Evolutionary conservation across 2,329 filamentous ascomycete species (phyloP), one percentile per base, ranked within the genome.

Genomic region (Curvularia spicifera): DNA sequence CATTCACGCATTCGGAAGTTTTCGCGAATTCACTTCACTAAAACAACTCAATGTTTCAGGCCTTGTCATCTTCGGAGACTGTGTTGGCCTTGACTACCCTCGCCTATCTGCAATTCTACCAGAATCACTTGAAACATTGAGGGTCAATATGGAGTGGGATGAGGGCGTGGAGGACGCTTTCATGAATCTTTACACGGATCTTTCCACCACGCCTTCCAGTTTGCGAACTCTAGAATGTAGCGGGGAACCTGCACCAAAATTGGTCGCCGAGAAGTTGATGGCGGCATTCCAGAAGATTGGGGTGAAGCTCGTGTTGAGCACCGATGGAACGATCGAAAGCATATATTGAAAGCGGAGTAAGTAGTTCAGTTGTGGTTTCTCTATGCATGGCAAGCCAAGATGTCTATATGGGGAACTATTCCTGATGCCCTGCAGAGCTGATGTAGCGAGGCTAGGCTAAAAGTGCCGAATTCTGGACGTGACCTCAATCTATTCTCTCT

Each of bases 21-120:
- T 29, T 6, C 33, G 35, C 31, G 9, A 39, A 20, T 28, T 50
- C 15, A 28, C 22, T 39, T 24, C 24, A 15, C 35, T 50, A 26
- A 40, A 50, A 13, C 47, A 50, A 18, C 33, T 50, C 47, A 39
- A 40, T 6, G 24, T 50, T 5, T 50, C 35, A n/a, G 47, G 24
- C 18, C 33, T 28, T 22, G 22, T 50, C 15, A 22, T 29, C 9
- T 28, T 39, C n/a, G 24, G 47, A 29, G 24, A 29, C 7, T 50
- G 22, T 12, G 5, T 26, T 18, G 47, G 6, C 10, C 22, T 13
- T 13, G 47, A 13, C 24, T 50, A 50, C 35, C 33, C 33, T 28
- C 33, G 22, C 15, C 47, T 50, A 18, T 50, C 47, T 13, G 9
- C 24, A 13, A 50, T 50, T 13, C 15, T 37, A 39, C 24, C 47